Evolutionary conservation across 139 green algal species (phyloP).

Genomic region (Eudorina sp.): DNA sequence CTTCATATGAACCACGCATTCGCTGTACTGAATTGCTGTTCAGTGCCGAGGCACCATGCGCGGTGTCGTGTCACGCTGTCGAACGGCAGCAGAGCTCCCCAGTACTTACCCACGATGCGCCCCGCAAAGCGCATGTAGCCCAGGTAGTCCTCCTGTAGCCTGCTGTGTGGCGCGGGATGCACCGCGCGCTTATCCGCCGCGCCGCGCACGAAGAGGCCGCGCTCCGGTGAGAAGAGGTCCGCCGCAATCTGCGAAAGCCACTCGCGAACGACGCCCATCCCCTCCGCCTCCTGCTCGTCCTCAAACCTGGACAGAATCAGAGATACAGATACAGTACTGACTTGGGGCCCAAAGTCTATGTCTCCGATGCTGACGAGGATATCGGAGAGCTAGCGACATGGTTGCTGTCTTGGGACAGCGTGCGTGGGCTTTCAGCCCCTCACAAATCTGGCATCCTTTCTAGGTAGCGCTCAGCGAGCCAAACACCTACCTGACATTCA

Average conservation of each 20-base stretch:
- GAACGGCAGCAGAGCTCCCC: not conserved
- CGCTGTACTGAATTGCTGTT: too few relatives aligned
- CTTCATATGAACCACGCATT: too few relatives aligned
- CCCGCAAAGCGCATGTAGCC: slow-evolving; percentile 50
- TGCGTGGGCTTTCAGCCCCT: too few relatives aligned
- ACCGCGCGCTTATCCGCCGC: slow-evolving; percentile 15
- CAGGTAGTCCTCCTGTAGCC: slow-evolving; percentile 18
- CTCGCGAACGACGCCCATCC: slow-evolving; percentile 47
- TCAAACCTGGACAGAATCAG: slow-evolving; percentile 31
- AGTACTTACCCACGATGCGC: slow-evolving; percentile 43
- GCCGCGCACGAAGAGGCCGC: slow-evolving; percentile 32
- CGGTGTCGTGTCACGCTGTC: too few relatives aligned
- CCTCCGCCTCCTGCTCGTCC: slow-evolving; percentile 52
- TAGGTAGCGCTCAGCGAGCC: too few relatives aligned
- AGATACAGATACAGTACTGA: not conserved
- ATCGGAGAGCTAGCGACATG: too few relatives aligned
- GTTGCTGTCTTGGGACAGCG: too few relatives aligned
- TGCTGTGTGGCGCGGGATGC: slow-evolving; percentile 19
- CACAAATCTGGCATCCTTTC: too few relatives aligned
- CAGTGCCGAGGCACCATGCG: too few relatives aligned
- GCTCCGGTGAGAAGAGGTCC: slow-evolving; percentile 34
- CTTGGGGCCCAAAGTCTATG: too few relatives aligned
- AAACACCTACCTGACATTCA: slow-evolving; percentile 41
- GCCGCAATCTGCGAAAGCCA: slow-evolving; percentile 40
- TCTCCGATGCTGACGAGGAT: too few relatives aligned